A percentile compares a stretch with the other conserved stretches of the same genome.
Conservation (phyloP, 2,329 filamentous ascomycete species). For the Fusarium agapanthi region DNA sequence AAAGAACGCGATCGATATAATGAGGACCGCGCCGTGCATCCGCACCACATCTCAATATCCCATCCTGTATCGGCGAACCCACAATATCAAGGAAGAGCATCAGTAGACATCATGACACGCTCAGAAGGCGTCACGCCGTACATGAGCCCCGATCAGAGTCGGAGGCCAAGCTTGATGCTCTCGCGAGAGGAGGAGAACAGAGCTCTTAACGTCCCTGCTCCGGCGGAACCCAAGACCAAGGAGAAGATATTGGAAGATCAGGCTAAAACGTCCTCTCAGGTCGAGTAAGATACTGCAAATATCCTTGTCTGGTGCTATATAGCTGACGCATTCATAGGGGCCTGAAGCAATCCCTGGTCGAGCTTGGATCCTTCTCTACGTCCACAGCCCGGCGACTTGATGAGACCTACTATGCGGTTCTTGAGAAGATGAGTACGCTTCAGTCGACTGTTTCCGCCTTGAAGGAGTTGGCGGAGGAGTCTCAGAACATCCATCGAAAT, state of each 20-base stretch:
- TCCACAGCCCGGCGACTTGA: conserved; percentile 73
- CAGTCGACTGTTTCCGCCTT: conserved; percentile 71
- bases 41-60: conserved; percentile 27
- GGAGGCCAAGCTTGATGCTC: conserved; percentile 53
- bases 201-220: conserved; percentile 10
- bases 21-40: conserved; percentile 42
- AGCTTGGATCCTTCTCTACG: conserved; percentile 68
- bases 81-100: conserved; percentile 48
- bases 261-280: conserved; percentile 41
- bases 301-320: background rate
- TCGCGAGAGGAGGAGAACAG: conserved; percentile 43
- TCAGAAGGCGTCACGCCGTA: conserved; percentile 57
- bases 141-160: conserved; percentile 54
- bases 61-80: conserved; percentile 39
- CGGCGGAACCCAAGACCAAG: conserved; percentile 38
- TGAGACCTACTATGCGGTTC: conserved; percentile 76
- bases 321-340: conserved; percentile 48
- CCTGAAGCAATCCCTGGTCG: conserved; percentile 60
- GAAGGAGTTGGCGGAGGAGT: conserved; percentile 71
- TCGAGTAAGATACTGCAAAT: conserved; percentile 42
- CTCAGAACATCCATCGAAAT: conserved; percentile 63
- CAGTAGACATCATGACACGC: conserved; percentile 56
- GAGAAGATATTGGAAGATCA: conserved; percentile 54
- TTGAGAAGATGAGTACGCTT: conserved; percentile 72
- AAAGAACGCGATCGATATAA: conserved; percentile 41